Evolutionary conservation across 2,329 filamentous ascomycete species (phyloP), one percentile per base, ranked within the genome.

Genomic region (Aspergillus caelatus): DNA sequence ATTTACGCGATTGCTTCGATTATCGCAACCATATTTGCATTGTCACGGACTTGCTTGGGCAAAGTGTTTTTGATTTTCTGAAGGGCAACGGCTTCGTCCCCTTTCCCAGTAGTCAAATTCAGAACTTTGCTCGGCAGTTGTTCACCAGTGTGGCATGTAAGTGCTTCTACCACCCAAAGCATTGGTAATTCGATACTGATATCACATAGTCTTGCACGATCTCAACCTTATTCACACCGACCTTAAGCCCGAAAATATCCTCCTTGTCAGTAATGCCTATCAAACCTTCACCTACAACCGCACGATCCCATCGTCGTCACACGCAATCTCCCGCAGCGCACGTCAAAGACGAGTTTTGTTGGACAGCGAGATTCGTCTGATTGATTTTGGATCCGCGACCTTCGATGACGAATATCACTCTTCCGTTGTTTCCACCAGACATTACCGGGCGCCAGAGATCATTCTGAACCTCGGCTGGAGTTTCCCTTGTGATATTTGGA

Each of bases 71-170:
- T 76, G 95, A 99, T 80, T 99, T 99, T 71, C 85, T 99, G 55
- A 99, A 99, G 82, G 89, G 90, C 73, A 98, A 98, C 75, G 87
- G 88, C 68, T 99, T 99, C 75, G 93, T 97, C 21, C 95, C 95
- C 0, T 99, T 99, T 74, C 95, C 95, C 14, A 98, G 96, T 83
- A 97, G 94, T 69, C 95, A 99, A 79, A 99, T 99, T 63, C 95
- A 98, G 78, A 94, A 88, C 76, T 98, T 99, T 83, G 95, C 95
- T 55, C 89, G 94, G 57, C 95, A 99, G 76, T 84, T 99, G 19
- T 91, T 99, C 65, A 98, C 94, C n/a, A 98, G 94, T 73, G 96
- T 99, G 73, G 95, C 95, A 63, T 99, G 93, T 96, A 82, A 85
- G 92, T 88, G 19, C 19, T 52, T 46, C 11, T 23, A 53, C n/a